Evolutionary conservation across 345 rosid species (phyloP).

Genomic region (Mercurialis annua): DNA sequence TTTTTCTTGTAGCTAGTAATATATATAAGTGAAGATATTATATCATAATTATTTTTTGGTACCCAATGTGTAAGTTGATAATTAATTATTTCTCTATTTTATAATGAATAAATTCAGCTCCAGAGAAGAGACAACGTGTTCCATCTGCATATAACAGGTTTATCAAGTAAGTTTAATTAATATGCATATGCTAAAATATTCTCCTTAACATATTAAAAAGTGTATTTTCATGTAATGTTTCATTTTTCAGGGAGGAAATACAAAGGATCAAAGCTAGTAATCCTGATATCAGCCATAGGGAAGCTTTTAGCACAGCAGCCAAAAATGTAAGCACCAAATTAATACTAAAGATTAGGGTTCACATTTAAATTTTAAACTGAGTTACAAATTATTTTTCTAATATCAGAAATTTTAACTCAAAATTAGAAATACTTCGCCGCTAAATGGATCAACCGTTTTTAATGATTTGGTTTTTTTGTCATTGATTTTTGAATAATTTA

Average conservation of each 20-base stretch:
- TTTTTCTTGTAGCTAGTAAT: too few relatives aligned
- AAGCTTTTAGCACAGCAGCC: constrained; percentile 98
- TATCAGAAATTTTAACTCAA: too few relatives aligned
- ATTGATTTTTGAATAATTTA: too few relatives aligned
- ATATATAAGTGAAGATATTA: too few relatives aligned
- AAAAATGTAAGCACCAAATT: constrained; percentile 92
- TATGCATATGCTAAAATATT: background rate
- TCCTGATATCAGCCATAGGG: constrained; percentile 95
- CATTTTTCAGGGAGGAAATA: constrained; percentile 74
- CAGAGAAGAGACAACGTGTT: constrained; percentile 96
- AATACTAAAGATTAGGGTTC: too few relatives aligned
- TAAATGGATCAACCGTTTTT: too few relatives aligned
- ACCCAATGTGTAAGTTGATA: too few relatives aligned
- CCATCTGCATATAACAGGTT: constrained; percentile 98
- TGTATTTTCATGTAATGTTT: background rate
- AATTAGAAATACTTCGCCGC: too few relatives aligned
- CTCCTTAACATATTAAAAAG: background rate
- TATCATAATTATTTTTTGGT: too few relatives aligned
- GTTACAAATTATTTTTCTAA: too few relatives aligned
- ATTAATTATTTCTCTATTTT: background rate
- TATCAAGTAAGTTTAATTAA: constrained; percentile 62
- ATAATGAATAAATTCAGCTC: constrained; percentile 53
- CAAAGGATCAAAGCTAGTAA: constrained; percentile 94
- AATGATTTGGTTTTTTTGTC: too few relatives aligned
- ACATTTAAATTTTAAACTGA: too few relatives aligned